Evolutionary conservation across 352 stramenopile species (phyloP).

Genomic region (Hyaloperonospora arabidopsidis): DNA sequence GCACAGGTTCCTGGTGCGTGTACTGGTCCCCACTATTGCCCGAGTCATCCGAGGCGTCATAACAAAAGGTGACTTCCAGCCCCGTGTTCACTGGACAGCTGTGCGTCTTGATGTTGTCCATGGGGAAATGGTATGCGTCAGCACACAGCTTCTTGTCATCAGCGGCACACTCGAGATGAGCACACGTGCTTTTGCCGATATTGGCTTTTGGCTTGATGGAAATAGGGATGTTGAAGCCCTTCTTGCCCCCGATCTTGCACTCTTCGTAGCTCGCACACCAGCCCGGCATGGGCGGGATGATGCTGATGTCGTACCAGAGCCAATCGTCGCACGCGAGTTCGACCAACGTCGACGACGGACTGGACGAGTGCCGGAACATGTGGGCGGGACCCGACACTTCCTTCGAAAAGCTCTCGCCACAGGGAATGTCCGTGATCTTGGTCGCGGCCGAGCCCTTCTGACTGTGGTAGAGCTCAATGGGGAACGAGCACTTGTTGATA

Average conservation of each 20-base stretch:
- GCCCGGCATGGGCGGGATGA: conserved; percentile 38
- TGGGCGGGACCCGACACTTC: conserved; percentile 25
- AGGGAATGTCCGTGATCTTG: conserved; percentile 19
- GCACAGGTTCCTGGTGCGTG: conserved; percentile 1
- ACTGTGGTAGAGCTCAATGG: conserved; percentile 37
- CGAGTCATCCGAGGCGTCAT: conserved; percentile 8
- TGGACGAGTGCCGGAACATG: conserved; percentile 44
- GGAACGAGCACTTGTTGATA: conserved; percentile 33
- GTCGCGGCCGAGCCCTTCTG: conserved; percentile 19
- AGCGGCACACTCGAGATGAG: conserved; percentile 22
- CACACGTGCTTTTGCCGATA: conserved; percentile 24
- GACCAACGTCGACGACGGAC: conserved; percentile 30
- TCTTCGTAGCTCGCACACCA: conserved; percentile 27
- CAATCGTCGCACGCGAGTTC: conserved; percentile 27
- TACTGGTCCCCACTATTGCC: too few relatives aligned
- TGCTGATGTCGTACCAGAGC: conserved; percentile 56
- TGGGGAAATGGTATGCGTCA: conserved; percentile 57
- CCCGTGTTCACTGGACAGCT: conserved; percentile 31
- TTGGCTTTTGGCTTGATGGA: conserved; percentile 32
- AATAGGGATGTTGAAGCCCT: conserved; percentile 55
- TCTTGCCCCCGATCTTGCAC: conserved; percentile 33
- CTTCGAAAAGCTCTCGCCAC: conserved; percentile 10
- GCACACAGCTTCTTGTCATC: conserved; percentile 28
- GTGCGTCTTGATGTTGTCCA: conserved; percentile 61
- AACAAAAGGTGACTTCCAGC: conserved; percentile 56